A percentile compares a stretch with the other conserved stretches of the same genome.
phyloP scores from a whole-genome alignment of 2,329 filamentous ascomycete genomes.

The Fusarium tricinctum region DNA sequence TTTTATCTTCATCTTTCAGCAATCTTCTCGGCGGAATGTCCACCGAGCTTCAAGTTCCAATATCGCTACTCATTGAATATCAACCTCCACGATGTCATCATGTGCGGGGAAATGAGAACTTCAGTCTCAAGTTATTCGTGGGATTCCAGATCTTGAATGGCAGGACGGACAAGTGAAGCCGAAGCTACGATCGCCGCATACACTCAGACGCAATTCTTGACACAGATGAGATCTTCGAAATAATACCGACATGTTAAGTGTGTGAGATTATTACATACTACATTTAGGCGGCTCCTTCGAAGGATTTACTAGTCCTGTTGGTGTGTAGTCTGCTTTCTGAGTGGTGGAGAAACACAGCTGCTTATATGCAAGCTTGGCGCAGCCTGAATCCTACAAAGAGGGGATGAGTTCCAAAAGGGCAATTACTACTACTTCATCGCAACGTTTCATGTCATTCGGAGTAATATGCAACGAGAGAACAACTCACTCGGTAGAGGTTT shows the following conservation, averaged over 20 bases:
- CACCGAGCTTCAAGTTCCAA: not conserved
- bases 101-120: not conserved
- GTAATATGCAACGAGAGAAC: not conserved
- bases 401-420: not conserved
- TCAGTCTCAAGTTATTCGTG: not conserved
- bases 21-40: not conserved
- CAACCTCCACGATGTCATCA: accelerated
- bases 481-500: not conserved
- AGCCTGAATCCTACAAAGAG: constrained; percentile 14
- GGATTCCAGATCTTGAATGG: not conserved
- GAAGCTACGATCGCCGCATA: not conserved
- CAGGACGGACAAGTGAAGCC: not conserved
- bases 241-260: too few relatives aligned
- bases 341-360: constrained; percentile 5
- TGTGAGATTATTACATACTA: not conserved
- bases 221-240: not conserved
- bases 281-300: not conserved
- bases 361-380: not conserved
- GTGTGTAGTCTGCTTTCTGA: not conserved
- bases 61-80: not conserved
- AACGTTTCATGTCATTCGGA: not conserved
- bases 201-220: not conserved
- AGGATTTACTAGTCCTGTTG: not conserved
- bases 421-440: not conserved
- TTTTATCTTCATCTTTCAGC: not conserved